Percentiles rank a stretch among this genome's conserved stretches.
These are phyloP conservation scores for Litsea cubeba DNA, from an alignment of 164 flowering plant species.

Conservation along the genomic window DNA sequence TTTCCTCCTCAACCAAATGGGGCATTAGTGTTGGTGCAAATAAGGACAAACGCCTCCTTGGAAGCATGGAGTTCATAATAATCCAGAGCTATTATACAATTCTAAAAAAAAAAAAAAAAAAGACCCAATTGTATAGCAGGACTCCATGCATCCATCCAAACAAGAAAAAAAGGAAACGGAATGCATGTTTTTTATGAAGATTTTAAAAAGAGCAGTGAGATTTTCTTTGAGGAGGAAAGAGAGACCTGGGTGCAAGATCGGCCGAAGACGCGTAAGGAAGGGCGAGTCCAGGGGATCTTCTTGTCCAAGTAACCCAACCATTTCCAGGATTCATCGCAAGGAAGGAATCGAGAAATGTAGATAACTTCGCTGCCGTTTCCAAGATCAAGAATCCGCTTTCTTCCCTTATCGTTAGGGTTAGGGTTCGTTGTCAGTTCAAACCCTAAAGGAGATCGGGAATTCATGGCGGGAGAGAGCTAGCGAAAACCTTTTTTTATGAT, in stretches of 20 bases:
- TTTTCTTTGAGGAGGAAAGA: too few relatives aligned
- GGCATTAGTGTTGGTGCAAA: accelerated
- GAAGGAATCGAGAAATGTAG: conserved; percentile 49
- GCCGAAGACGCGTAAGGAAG: conserved; percentile 79
- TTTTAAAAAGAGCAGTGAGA: too few relatives aligned
- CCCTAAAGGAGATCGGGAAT: not conserved
- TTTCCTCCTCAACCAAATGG: too few relatives aligned
- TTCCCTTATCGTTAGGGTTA: conserved; percentile 13
- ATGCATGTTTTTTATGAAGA: not conserved
- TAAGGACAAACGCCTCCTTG: too few relatives aligned
- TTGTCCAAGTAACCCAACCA: conserved; percentile 65
- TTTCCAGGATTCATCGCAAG: conserved; percentile 50
- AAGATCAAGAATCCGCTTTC: conserved; percentile 35
- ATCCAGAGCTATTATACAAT: too few relatives aligned
- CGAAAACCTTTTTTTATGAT: too few relatives aligned
- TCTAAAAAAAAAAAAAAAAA: too few relatives aligned
- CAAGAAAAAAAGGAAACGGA: too few relatives aligned
- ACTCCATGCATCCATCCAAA: not conserved
- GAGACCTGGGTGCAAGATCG: conserved; percentile 65
- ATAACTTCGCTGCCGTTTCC: conserved; percentile 74
- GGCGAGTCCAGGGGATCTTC: conserved; percentile 85
- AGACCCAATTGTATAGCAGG: accelerated
- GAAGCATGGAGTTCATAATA: too few relatives aligned
- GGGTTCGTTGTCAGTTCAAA: not conserved
- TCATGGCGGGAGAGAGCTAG: too few relatives aligned